phyloP scores from a whole-genome alignment of 2,329 filamentous ascomycete species.

The Neobulgaria alba region DNA sequence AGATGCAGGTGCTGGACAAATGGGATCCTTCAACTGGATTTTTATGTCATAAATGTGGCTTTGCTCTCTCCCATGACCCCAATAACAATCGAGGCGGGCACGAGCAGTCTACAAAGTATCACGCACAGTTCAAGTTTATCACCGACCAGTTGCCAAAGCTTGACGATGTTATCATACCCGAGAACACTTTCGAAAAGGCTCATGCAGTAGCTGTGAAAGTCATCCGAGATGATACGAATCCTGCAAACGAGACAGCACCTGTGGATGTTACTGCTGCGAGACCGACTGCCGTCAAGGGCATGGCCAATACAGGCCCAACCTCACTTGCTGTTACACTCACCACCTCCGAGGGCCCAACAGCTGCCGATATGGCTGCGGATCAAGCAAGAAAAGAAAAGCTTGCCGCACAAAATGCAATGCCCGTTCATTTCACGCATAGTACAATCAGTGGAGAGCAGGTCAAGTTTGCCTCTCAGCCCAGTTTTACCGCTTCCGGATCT shows the following conservation, averaged over 20 bases:
- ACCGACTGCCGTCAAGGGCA: conserved; percentile 61
- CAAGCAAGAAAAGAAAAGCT: conserved; percentile 56
- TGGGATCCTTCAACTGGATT: conserved; percentile 61
- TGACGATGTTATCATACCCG: conserved; percentile 65
- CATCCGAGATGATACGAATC: conserved; percentile 57
- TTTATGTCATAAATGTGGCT: conserved; percentile 70
- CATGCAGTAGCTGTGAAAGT: conserved; percentile 55
- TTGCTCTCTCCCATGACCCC: conserved; percentile 54
- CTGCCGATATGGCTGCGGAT: conserved; percentile 58
- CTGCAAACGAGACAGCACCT: conserved; percentile 50
- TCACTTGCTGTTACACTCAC: conserved; percentile 64
- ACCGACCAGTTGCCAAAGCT: conserved; percentile 69
- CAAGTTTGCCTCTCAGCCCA: conserved; percentile 29
- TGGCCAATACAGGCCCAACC: conserved; percentile 57
- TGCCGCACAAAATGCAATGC: conserved; percentile 60
- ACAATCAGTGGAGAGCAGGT: conserved; percentile 60
- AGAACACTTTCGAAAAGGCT: conserved; percentile 65
- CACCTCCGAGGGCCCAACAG: conserved; percentile 54
- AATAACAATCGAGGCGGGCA: conserved; percentile 62
- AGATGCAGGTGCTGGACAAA: conserved; percentile 79
- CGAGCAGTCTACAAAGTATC: conserved; percentile 65
- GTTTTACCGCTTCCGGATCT: conserved; percentile 30
- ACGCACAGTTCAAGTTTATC: conserved; percentile 72
- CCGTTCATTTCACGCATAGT: conserved; percentile 63
- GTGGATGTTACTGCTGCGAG: conserved; percentile 44